Evolutionary conservation across 352 stramenopile species (phyloP), one percentile per base, ranked within the genome.

Genomic region (Globisporangium viniferum): DNA sequence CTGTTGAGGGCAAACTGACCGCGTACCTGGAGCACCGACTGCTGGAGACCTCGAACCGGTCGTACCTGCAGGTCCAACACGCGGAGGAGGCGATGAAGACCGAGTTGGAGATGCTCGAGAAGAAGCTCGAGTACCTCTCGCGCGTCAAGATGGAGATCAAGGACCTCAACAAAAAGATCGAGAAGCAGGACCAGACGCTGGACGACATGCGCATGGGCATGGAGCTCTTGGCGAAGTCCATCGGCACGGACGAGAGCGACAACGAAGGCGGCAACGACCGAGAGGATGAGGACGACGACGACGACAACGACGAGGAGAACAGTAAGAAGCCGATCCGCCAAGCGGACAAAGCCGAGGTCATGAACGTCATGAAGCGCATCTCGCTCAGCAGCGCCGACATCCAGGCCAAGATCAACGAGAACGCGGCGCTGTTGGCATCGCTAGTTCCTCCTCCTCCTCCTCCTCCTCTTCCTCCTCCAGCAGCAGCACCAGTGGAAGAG

Each of bases 141-240:
- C 79, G 81, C 36, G 72, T 90, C 62, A 90, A 90, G 58, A 89
- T 82, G 81, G 82, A 91, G 68, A 83, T 91, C 62, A 93, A 91
- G 59, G 82, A 93, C 12, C 31, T 91, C 7, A 70, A 55, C 51
- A 78, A 78, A 22, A 74, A 73, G 67, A 76, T 83, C 10, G 82
- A 93, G 18, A 82, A 77, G 62, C 81, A 90, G 44, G 82, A 91
- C 15, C 71, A 93, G 53, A 81, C 69, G 9, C 69, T 91, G 18
- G 81, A 88, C 51, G 84, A 88, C 44, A 79, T 93, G 67, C 74
- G 74, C 6, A 78, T 82, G 57, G 77, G 76, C 1, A 70, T 93
- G 29, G 78, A 85, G 39, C 73, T 91, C 60, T 69, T 93, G 54
- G 76, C 77, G 4, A 91, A 91, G 67, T 86, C 78, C 6, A 78